Evolutionary conservation across 305 asterid species (phyloP).

Genomic region (Fraxinus platypoda): DNA sequence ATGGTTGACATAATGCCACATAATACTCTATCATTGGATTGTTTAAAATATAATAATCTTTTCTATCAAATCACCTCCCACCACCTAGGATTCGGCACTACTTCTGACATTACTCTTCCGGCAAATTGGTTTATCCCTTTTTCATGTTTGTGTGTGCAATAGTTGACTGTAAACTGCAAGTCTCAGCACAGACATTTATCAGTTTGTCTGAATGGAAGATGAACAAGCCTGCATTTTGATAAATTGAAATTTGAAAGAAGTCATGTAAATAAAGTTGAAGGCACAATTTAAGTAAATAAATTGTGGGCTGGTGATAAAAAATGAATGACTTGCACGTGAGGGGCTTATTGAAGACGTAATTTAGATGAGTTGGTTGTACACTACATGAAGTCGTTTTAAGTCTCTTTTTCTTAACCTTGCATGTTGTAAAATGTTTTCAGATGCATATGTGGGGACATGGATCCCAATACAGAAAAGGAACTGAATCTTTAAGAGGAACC

Average conservation of each 20-base stretch:
- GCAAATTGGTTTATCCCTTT: too few relatives aligned
- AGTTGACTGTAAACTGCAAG: not conserved
- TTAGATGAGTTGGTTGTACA: not conserved
- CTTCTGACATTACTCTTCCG: too few relatives aligned
- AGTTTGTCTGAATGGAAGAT: not conserved
- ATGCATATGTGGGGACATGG: slow-evolving; percentile 5
- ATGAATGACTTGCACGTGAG: not conserved
- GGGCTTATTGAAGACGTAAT: not conserved
- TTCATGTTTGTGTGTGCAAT: not conserved
- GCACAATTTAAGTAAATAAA: not conserved
- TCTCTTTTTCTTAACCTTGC: not conserved
- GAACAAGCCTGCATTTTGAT: not conserved
- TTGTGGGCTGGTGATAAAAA: not conserved
- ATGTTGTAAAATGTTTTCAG: not conserved
- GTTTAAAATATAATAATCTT: too few relatives aligned
- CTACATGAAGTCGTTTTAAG: not conserved
- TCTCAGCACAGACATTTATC: not conserved
- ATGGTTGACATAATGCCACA: too few relatives aligned
- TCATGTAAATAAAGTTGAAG: not conserved
- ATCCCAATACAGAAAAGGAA: slow-evolving; percentile 14
- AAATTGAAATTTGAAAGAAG: not conserved
- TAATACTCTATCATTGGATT: too few relatives aligned
- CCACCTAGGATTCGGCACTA: too few relatives aligned
- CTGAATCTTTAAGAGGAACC: slow-evolving; percentile 8
- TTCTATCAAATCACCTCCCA: too few relatives aligned